Base-by-base conservation (phyloP, 2,329 filamentous ascomycete species). In the Aspergillus awamori region DNA sequence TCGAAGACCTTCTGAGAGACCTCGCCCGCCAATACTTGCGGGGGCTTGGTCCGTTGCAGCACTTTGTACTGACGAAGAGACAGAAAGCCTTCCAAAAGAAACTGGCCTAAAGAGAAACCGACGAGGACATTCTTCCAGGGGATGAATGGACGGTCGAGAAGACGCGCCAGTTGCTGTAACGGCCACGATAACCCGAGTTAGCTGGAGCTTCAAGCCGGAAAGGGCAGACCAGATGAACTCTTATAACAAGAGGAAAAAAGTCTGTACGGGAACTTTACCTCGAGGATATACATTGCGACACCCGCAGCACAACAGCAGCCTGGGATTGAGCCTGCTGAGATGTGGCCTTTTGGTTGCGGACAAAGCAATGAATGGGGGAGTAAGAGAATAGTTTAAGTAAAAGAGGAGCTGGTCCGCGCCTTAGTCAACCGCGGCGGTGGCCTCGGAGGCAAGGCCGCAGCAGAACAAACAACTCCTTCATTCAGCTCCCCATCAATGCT, bases 121-220 rank as follows among this genome's bases (percentile, higher is more conserved):
- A 98, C 86, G 72, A 99, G 93, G 71, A 99, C 87, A 76, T 88
- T 90, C 87, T 97, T 99, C 95, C 95, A 99, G 58, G 95, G 94
- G 82, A 98, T 97, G 74, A 91, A 83, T 61, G 94, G 93, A 74
- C 91, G 88, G 82, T 99, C 95, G 72, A 98, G 89, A 78, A 90
- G 88, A 77, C 87, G 87, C 74, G 92, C 92, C 69, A 98, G 88
- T 82, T 86, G 82, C 83, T 87, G 63, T 47, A 57, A 57, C 26
- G 53, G 60, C 47, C 60, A 63, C 64, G 55, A 54, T 63, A 53
- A 63, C 53, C 53, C 57, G 43, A 55, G 54, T 67, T 48, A 65
- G 63, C 53, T 60, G 28, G 57, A 58, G 57, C 47, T 59, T 24
- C 33, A 17, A 47, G 28, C 43, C 15, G 7, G 30, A 7, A 17